Evolutionary conservation across 139 green algal species (phyloP).

Genomic region (Coelastrella sp.): DNA sequence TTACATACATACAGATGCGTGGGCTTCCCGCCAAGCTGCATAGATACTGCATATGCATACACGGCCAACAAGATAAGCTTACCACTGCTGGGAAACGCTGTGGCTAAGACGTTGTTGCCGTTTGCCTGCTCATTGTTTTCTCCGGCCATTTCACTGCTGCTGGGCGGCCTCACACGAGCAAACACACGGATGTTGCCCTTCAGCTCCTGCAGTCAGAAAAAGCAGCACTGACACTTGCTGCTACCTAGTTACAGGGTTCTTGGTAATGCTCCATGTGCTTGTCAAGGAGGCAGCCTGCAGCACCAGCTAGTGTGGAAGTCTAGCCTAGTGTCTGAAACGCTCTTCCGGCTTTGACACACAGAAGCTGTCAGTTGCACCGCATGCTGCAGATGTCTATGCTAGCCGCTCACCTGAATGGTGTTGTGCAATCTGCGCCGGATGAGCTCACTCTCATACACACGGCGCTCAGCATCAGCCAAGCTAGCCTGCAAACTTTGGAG

Average conservation of each 20-base stretch:
- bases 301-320: no score
- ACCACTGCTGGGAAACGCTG: slow-evolving; percentile 48
- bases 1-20: background rate
- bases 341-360: no score
- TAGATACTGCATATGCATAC: background rate
- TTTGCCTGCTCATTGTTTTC: slow-evolving; percentile 37
- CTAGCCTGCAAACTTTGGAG: slow-evolving; percentile 54
- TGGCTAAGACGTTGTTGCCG: slow-evolving; percentile 21
- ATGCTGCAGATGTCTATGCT: background rate
- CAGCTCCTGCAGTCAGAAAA: slow-evolving; percentile 76
- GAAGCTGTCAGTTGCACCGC: no score
- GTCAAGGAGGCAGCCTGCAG: no score
- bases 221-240: background rate
- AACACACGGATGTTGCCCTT: slow-evolving; percentile 98
- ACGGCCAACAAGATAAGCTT: background rate
- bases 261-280: no score
- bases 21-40: background rate
- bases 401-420: slow-evolving; percentile 77
- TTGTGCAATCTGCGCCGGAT: slow-evolving; percentile 92
- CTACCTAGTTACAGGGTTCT: no score
- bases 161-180: slow-evolving; percentile 84
- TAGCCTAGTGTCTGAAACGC: no score
- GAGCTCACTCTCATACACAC: slow-evolving; percentile 78
- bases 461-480: slow-evolving; percentile 68
- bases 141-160: slow-evolving; percentile 42